phyloP scores from a whole-genome alignment of 2,329 filamentous ascomycete genomes.

The Phaeosphaeria sp. region DNA sequence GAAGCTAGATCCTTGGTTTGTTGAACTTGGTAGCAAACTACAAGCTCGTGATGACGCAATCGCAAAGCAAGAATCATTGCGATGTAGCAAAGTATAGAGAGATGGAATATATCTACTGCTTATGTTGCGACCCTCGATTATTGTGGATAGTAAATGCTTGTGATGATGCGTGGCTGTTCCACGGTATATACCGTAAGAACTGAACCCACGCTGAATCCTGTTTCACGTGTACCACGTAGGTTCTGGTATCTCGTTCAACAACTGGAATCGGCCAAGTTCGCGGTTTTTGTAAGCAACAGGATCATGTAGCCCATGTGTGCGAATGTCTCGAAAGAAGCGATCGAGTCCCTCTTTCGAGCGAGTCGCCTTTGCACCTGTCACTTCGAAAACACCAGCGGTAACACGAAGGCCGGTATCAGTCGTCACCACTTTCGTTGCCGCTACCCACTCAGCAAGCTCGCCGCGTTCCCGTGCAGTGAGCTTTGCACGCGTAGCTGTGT shows the following conservation, averaged over 20 bases:
- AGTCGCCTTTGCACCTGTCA: slow-evolving; percentile 66
- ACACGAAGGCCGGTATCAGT: slow-evolving; percentile 67
- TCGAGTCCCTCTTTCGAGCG: slow-evolving; percentile 66
- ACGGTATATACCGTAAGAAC: no score
- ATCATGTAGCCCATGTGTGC: slow-evolving; percentile 71
- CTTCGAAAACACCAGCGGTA: slow-evolving; percentile 69
- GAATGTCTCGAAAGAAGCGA: slow-evolving; percentile 70
- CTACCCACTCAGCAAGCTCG: slow-evolving; percentile 68
- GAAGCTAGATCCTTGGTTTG: no score
- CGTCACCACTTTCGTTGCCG: slow-evolving; percentile 67
- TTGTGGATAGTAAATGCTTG: no score
- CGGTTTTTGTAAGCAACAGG: slow-evolving; percentile 72
- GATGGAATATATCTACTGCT: no score
- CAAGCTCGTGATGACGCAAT: no score
- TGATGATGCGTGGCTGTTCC: no score
- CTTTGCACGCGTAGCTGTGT: slow-evolving; percentile 45
- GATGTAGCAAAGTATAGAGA: no score
- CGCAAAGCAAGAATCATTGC: no score
- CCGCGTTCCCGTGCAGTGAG: slow-evolving; percentile 63
- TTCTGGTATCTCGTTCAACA: slow-evolving; percentile 64
- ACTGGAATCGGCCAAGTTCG: slow-evolving; percentile 64
- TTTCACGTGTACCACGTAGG: slow-evolving; percentile 67
- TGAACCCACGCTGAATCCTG: no score
- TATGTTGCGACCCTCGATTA: no score
- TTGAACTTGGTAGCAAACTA: no score